Percentiles rank a stretch among this genome's conserved stretches.
Conservation (phyloP, 2,329 filamentous ascomycete species). For the Pezicula carpinea region DNA sequence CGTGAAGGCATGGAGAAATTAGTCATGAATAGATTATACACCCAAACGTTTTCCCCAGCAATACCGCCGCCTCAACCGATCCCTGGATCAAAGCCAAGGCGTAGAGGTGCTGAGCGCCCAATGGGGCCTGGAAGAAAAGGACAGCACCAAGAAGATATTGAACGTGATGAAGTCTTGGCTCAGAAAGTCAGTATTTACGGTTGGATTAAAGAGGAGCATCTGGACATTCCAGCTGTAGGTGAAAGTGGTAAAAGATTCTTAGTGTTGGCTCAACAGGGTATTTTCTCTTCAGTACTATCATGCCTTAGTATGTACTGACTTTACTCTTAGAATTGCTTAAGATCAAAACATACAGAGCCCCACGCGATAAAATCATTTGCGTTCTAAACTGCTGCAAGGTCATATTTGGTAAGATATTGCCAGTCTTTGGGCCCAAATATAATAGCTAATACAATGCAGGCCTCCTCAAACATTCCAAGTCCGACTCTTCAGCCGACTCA, state of each 20-base stretch:
- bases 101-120: slow-evolving; percentile 62
- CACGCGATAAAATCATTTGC: slow-evolving; percentile 96
- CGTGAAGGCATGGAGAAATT: slow-evolving; percentile 99
- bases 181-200: slow-evolving; percentile 97
- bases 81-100: slow-evolving; percentile 62
- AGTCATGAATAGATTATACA: slow-evolving; percentile 96
- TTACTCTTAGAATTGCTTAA: slow-evolving; percentile 73
- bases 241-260: slow-evolving; percentile 88
- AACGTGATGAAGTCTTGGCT: slow-evolving; percentile 89
- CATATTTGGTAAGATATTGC: slow-evolving; percentile 69
- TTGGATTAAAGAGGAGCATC: slow-evolving; percentile 88
- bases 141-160: slow-evolving; percentile 97
- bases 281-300: slow-evolving; percentile 11
- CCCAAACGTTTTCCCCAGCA: slow-evolving; percentile 91
- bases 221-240: slow-evolving; percentile 82
- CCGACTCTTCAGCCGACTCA: slow-evolving; percentile 91
- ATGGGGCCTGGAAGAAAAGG: slow-evolving; percentile 81
- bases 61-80: slow-evolving; percentile 78
- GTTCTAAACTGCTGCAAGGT: slow-evolving; percentile 99
- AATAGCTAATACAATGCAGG: slow-evolving; percentile 43
- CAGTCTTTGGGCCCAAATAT: neutral
- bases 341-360: slow-evolving; percentile 95
- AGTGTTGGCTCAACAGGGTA: slow-evolving; percentile 80
- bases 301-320: slow-evolving; percentile 18
- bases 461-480: slow-evolving; percentile 84